Percentiles rank a stretch among this genome's conserved stretches.
Conservation (phyloP, 768 basidiomycete species). For the Boletus reticuloceps region DNA sequence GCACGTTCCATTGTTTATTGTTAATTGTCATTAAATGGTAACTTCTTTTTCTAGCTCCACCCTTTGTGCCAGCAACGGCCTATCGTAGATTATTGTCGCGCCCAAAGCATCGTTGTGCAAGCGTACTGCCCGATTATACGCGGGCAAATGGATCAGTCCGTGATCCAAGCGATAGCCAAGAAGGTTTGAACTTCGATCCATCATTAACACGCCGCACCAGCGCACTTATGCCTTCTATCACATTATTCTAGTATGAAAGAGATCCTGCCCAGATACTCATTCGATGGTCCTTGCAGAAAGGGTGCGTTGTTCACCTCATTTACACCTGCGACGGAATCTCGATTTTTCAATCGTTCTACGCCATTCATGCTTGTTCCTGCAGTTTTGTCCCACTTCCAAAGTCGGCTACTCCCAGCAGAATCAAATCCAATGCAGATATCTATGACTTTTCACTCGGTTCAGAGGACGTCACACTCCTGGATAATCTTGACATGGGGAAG, state of each 20-base stretch:
- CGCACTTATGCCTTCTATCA: conserved; percentile 1
- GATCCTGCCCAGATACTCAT: conserved; percentile 79
- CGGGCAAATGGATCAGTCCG: conserved; percentile 50
- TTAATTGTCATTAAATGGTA: neutral
- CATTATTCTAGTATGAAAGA: conserved; percentile 45
- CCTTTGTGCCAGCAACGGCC: conserved; percentile 79
- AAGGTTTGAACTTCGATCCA: conserved; percentile 45
- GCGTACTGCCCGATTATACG: conserved; percentile 79
- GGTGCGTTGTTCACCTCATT: conserved; percentile 42
- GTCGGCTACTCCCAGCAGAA: conserved; percentile 65
- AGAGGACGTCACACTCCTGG: conserved; percentile 65
- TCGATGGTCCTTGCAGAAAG: conserved; percentile 87
- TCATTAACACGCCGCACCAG: conserved; percentile 1
- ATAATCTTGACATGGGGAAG: conserved; percentile 68
- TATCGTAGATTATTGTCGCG: conserved; percentile 72
- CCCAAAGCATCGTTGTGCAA: conserved; percentile 59
- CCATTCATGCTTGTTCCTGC: neutral
- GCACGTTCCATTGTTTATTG: conserved; percentile 32
- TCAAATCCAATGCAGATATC: conserved; percentile 68
- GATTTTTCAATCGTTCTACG: no score
- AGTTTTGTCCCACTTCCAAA: conserved; percentile 86
- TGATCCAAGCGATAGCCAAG: conserved; percentile 50
- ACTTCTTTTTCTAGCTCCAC: conserved; percentile 51
- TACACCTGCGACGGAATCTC: neutral
- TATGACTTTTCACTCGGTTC: conserved; percentile 70